Percentiles rank a stretch among this genome's conserved stretches.
These are phyloP conservation scores for Giardia muris DNA, from an alignment of 208 protist genomes.

Conservation along the genomic window DNA sequence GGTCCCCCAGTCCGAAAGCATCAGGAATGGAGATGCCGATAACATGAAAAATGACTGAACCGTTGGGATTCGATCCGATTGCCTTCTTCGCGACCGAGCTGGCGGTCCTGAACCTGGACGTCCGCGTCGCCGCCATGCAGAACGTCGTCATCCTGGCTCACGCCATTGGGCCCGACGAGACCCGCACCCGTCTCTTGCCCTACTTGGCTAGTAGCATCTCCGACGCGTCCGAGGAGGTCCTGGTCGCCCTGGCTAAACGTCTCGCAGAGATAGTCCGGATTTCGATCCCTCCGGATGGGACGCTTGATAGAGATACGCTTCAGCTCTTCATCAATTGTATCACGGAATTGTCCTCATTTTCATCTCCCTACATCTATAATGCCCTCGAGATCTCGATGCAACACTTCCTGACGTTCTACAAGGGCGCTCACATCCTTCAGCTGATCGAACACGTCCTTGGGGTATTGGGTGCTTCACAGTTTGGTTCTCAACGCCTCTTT, in stretches of 20 bases:
- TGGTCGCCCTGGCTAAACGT: background rate
- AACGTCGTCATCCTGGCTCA: background rate
- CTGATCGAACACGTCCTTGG: background rate
- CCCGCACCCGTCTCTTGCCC: background rate
- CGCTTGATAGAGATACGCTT: background rate
- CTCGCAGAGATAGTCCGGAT: background rate
- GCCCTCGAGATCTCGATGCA: background rate
- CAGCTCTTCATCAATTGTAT: background rate
- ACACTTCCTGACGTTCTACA: background rate
- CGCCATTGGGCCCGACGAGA: background rate
- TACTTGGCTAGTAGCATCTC: background rate
- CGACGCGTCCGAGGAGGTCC: background rate
- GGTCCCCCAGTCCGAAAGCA: too few relatives aligned
- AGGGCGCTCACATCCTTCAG: background rate
- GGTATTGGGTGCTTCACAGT: background rate
- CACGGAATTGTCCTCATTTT: background rate
- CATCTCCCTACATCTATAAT: background rate
- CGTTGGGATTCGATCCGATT: background rate
- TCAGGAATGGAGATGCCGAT: too few relatives aligned
- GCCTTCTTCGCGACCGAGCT: background rate
- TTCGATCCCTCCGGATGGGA: background rate
- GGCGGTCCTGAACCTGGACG: background rate
- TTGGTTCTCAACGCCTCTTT: background rate
- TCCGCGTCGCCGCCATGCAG: background rate
- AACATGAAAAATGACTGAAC: too few relatives aligned